Evolutionary conservation across 2,329 filamentous ascomycete genomes (phyloP), one percentile per base, ranked within the genome.

Genomic region (Colletotrichum phormii): DNA sequence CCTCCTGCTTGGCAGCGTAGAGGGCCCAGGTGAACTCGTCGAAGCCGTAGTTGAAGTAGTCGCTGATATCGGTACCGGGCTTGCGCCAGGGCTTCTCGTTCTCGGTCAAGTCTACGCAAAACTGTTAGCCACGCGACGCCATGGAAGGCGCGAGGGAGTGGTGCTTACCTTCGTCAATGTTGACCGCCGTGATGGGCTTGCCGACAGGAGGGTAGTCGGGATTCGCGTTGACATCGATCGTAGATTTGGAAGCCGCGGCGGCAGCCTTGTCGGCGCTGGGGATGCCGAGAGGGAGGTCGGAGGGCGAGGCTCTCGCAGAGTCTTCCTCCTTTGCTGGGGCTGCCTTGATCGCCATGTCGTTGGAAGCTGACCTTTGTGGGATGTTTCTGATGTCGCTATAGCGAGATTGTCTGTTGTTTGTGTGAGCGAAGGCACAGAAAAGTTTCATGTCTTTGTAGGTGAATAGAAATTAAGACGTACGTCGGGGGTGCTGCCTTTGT

Each of bases 31-130:
- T 98, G 83, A 98, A 98, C 83, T 98, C 96, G 84, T 98, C 96
- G 80, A 98, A 98, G 71, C 96, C 96, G 83, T 98, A 98, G 86
- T 98, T 98, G 89, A 98, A 98, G 84, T 97, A 98, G 81, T 99
- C 97, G 72, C 94, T 97, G 67, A 98, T 91, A 79, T 99, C 97
- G 12, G 96, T 95, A 59, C 97, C 97, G 0, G 97, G 97, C 75
- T 95, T 92, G 57, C 97, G 92, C 97, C 97, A 99, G 22, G 96
- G 95, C 82, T 98, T 98, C 75, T 95, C 94, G 78, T 95, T 94
- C 8, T 94, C 92, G 49, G 91, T 88, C 24, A 95, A 89, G 78
- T 93, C 90, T 89, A 73, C 35, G 6, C 26, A 18, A 55, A 8
- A 12, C 35, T 5, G 37, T 75, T 22, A 71, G 62, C 51, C 33